A percentile compares a stretch with the other conserved stretches of the same genome.
Evolutionary conservation across 345 rosid genomes (phyloP).

Genomic region (Bruguiera sexangula): DNA sequence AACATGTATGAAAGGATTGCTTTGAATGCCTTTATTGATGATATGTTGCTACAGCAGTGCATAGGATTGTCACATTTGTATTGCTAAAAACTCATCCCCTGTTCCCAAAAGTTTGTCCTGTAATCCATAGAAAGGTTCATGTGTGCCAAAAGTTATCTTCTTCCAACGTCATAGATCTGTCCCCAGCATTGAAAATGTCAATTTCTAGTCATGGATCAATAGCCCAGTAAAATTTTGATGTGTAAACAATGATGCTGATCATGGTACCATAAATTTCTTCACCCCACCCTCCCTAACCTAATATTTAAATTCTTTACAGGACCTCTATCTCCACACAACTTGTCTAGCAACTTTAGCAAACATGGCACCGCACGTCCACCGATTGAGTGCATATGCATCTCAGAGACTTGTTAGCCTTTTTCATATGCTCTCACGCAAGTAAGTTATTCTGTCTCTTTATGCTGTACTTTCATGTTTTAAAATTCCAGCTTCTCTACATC

Average conservation of each 20-base stretch:
- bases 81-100: no score
- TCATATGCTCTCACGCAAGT: conserved; percentile 96
- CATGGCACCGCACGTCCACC: conserved; percentile 98
- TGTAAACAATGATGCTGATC: background rate
- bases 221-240: no score
- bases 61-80: no score
- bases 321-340: conserved; percentile 95
- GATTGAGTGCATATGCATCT: conserved; percentile 93
- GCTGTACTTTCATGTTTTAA: background rate
- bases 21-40: no score
- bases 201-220: no score
- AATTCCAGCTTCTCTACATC: conserved; percentile 8
- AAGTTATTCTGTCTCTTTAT: conserved; percentile 22
- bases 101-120: no score
- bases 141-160: no score
- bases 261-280: background rate
- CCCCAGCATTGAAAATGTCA: no score
- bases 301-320: conserved; percentile 44
- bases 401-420: conserved; percentile 97
- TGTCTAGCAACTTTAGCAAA: conserved; percentile 96
- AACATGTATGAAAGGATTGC: no score
- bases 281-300: background rate
- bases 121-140: no score
- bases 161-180: no score
- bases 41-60: no score